These are phyloP conservation scores for Leishmania turanica DNA, from an alignment of 208 protist species.

Conservation along the genomic window DNA sequence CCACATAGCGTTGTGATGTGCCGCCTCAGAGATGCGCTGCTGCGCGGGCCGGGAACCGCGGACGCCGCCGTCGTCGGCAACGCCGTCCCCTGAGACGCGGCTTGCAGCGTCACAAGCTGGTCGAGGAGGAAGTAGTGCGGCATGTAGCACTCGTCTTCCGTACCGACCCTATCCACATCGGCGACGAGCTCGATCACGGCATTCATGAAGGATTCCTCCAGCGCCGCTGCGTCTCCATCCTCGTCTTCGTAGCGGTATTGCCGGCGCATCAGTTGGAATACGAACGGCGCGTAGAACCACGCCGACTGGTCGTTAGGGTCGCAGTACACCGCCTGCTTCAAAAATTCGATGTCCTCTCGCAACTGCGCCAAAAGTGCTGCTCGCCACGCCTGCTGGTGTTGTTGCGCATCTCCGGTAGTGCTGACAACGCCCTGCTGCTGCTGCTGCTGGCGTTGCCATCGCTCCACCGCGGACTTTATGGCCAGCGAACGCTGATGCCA, in stretches of 20 bases:
- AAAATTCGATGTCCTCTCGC: conserved; percentile 54
- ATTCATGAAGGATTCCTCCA: conserved; percentile 40
- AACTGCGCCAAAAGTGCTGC: conserved; percentile 26
- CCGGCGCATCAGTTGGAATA: conserved; percentile 32
- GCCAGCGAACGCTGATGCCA: conserved; percentile 94
- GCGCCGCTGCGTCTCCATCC: conserved; percentile 10
- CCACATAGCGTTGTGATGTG: conserved; percentile 1
- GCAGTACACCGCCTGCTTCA: conserved; percentile 83
- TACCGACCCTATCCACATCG: conserved; percentile 46
- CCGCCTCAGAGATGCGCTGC: conserved; percentile 8
- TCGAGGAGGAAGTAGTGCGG: conserved; percentile 62
- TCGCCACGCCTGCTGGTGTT: not conserved
- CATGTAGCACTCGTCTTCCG: conserved; percentile 51
- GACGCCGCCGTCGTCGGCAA: not conserved
- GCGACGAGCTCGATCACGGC: conserved; percentile 51
- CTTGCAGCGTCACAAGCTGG: conserved; percentile 25
- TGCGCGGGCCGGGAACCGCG: not conserved
- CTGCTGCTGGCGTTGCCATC: conserved; percentile 8
- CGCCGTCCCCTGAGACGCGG: not conserved
- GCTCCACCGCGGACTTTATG: conserved; percentile 38
- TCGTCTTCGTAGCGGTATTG: not conserved
- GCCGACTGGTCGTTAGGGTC: conserved; percentile 88
- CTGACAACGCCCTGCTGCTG: not conserved
- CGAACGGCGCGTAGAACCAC: conserved; percentile 85
- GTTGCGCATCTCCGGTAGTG: not conserved